Percentiles rank a stretch among this genome's conserved stretches.
These are phyloP conservation scores for Citrus trifoliata DNA, from an alignment of 345 rosid genomes.

Conservation along the genomic window DNA sequence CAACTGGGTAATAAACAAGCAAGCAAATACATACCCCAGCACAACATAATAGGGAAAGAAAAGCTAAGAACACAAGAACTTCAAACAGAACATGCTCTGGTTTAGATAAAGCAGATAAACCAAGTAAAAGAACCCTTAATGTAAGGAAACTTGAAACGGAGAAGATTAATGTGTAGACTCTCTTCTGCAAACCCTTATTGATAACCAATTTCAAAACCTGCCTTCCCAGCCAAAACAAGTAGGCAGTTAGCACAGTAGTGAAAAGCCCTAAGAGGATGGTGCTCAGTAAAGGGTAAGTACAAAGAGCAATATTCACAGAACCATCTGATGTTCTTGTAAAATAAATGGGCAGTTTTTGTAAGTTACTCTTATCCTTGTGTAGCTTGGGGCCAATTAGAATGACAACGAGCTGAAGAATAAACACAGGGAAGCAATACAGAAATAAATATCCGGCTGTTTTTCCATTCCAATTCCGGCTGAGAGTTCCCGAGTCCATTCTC, in stretches of 20 bases:
- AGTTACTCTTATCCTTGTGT: conserved; percentile 45
- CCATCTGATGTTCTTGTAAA: conserved; percentile 57
- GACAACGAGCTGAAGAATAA: conserved; percentile 77
- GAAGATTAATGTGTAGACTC: conserved; percentile 78
- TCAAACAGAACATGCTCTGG: conserved; percentile 74
- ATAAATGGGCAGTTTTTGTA: conserved; percentile 47
- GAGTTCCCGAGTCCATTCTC: conserved; percentile 60
- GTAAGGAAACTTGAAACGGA: conserved; percentile 86
- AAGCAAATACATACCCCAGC: conserved; percentile 70
- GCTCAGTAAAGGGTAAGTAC: conserved; percentile 88
- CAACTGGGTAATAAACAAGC: conserved; percentile 86
- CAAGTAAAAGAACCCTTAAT: conserved; percentile 76
- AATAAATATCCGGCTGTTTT: conserved; percentile 61
- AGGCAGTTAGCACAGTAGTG: conserved; percentile 56
- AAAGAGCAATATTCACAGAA: conserved; percentile 41
- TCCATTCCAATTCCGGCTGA: conserved; percentile 72
- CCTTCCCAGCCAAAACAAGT: conserved; percentile 92
- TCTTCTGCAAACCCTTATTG: conserved; percentile 86
- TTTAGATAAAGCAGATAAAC: conserved; percentile 67
- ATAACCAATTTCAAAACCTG: conserved; percentile 81
- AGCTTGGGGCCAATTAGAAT: conserved; percentile 62
- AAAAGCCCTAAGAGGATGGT: conserved; percentile 84
- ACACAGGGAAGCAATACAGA: conserved; percentile 75
- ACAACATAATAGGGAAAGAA: conserved; percentile 71
- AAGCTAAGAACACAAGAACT: conserved; percentile 75